Evolutionary conservation across 257 asterid genomes (phyloP).

Genomic region (Rhazya stricta): DNA sequence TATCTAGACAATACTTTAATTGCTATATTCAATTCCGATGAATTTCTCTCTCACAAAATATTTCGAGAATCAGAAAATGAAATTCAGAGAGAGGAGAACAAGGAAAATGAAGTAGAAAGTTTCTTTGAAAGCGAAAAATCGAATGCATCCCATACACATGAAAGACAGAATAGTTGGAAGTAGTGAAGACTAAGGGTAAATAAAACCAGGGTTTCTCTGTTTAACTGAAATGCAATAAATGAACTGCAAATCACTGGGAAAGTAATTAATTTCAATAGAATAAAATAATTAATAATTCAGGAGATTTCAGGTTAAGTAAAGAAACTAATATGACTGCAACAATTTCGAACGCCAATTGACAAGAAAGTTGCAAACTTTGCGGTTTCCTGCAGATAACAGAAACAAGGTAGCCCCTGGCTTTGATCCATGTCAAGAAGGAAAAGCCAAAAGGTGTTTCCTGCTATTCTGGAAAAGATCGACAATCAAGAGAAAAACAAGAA

Average conservation of each 20-base stretch:
- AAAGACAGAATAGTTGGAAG: neutral
- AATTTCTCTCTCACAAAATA: too few relatives aligned
- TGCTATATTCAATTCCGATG: too few relatives aligned
- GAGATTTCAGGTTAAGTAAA: neutral
- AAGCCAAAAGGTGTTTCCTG: neutral
- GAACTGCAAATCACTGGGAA: neutral
- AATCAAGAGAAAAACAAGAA: neutral
- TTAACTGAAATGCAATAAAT: neutral
- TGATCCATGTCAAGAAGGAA: neutral
- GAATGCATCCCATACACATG: neutral
- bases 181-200: neutral
- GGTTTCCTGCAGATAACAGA: neutral
- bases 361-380: neutral
- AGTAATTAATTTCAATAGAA: neutral
- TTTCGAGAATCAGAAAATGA: too few relatives aligned
- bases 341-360: neutral
- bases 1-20: too few relatives aligned
- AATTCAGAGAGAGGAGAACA: too few relatives aligned
- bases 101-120: too few relatives aligned
- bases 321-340: neutral
- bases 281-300: neutral
- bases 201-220: neutral
- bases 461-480: neutral
- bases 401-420: neutral
- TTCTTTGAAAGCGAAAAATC: too few relatives aligned